These are phyloP conservation scores for Aethionema arabicum DNA, from an alignment of 345 rosid genomes.

Conservation along the genomic window DNA sequence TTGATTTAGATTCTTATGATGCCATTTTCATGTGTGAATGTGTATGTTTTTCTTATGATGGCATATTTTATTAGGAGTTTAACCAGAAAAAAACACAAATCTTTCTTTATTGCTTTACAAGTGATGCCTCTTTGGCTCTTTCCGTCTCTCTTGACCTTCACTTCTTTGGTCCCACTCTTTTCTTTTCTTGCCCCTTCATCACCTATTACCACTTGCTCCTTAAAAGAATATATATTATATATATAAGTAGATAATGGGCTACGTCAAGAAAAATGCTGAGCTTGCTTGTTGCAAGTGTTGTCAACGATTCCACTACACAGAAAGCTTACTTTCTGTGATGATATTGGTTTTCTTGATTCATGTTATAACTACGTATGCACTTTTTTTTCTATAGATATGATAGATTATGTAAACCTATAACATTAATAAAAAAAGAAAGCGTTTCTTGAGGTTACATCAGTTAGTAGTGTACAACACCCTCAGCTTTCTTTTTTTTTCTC, in stretches of 20 bases:
- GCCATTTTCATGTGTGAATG: no score
- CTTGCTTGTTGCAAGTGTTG: constrained; percentile 26
- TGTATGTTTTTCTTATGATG: constrained; percentile 24
- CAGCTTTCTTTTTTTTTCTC: constrained; percentile 4
- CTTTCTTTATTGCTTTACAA: constrained; percentile 12
- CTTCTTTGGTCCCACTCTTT: constrained; percentile 38
- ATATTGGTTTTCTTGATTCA: constrained; percentile 36
- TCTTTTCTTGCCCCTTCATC: constrained; percentile 30
- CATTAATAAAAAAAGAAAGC: constrained; percentile 22
- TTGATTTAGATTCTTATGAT: constrained; percentile 23
- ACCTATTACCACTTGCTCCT: constrained; percentile 27
- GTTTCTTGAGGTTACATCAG: constrained; percentile 29
- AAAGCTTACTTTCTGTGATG: constrained; percentile 26
- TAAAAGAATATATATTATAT: constrained; percentile 1
- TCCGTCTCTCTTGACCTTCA: constrained; percentile 32
- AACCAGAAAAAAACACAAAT: constrained; percentile 26
- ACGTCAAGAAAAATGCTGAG: constrained; percentile 26
- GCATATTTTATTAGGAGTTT: constrained; percentile 25
- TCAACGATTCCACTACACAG: constrained; percentile 35
- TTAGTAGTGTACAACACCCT: constrained; percentile 3
- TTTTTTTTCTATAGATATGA: constrained; percentile 19
- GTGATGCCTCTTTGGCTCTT: constrained; percentile 37
- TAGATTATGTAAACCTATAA: constrained; percentile 27
- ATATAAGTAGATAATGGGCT: constrained; percentile 26
- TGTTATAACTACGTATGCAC: constrained; percentile 30